Conservation (phyloP, 768 basidiomycete genomes). For the Kwoniella bestiolae region DNA sequence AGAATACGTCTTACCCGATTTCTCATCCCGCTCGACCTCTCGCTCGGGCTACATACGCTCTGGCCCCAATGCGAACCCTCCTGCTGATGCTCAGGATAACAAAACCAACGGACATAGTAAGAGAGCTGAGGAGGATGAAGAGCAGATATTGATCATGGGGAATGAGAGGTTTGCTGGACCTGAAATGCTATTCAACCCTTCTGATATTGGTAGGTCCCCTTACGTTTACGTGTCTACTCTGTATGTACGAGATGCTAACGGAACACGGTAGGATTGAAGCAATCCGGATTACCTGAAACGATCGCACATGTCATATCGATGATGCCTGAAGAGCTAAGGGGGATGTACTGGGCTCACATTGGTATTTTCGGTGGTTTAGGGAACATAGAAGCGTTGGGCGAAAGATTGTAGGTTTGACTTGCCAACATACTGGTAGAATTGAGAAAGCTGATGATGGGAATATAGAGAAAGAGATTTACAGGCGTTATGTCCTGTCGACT, state of each 20-base stretch:
- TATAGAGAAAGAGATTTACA: conserved; percentile 73
- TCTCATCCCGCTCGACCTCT: conserved; percentile 62
- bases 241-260: not conserved
- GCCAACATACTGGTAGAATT: too few species aligned
- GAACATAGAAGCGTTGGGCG: conserved; percentile 72
- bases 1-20: conserved; percentile 89
- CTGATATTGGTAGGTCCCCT: conserved; percentile 71
- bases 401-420: conserved; percentile 68
- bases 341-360: conserved; percentile 95
- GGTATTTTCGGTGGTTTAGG: conserved; percentile 84
- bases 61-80: conserved; percentile 44
- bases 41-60: conserved; percentile 61
- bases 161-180: conserved; percentile 92
- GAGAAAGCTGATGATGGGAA: conserved; percentile 20
- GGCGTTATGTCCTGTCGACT: conserved; percentile 79
- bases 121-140: conserved; percentile 57
- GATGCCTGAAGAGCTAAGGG: conserved; percentile 79
- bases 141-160: conserved; percentile 74
- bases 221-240: too few species aligned
- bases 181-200: conserved; percentile 88
- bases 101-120: conserved; percentile 21
- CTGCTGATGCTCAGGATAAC: conserved; percentile 51
- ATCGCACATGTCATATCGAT: conserved; percentile 75
- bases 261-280: conserved; percentile 67
- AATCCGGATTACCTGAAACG: conserved; percentile 75